phyloP scores from a whole-genome alignment of 495 filamentous ascomycete species.

The Tuber calosporum region DNA sequence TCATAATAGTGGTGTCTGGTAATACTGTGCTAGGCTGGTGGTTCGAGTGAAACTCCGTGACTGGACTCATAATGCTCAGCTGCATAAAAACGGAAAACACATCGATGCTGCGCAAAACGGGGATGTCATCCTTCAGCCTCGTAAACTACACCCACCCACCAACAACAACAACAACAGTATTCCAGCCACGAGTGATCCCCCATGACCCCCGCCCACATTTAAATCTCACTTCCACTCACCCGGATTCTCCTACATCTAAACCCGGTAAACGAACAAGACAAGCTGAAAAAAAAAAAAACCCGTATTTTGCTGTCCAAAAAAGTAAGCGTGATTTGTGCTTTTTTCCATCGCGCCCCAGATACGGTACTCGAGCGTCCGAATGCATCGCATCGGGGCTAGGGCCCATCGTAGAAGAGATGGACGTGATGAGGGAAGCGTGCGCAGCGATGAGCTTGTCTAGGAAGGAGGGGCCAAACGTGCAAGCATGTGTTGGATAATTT shows the following conservation, averaged over 20 bases:
- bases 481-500: not conserved
- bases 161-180: not conserved
- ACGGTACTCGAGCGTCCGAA: too few relatives aligned
- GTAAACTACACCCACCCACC: not conserved
- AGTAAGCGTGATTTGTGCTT: slow-evolving; percentile 25
- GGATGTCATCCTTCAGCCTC: slow-evolving; percentile 21
- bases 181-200: not conserved
- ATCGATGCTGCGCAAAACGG: slow-evolving; percentile 3
- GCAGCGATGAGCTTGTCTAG: not conserved
- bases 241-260: not conserved
- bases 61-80: not conserved
- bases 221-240: not conserved
- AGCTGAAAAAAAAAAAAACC: not conserved
- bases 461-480: not conserved
- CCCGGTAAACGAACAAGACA: not conserved
- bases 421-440: not conserved
- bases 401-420: not conserved
- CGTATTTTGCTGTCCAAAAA: slow-evolving; percentile 5
- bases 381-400: not conserved
- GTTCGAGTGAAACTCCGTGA: not conserved
- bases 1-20: not conserved
- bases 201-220: not conserved
- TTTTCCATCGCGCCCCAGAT: slow-evolving; percentile 25
- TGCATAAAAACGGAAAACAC: not conserved
- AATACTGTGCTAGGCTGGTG: too few relatives aligned